Percentiles rank a stretch among this genome's conserved stretches.
phyloP scores from a whole-genome alignment of 768 basidiomycete genomes.

The Inosperma sp. region DNA sequence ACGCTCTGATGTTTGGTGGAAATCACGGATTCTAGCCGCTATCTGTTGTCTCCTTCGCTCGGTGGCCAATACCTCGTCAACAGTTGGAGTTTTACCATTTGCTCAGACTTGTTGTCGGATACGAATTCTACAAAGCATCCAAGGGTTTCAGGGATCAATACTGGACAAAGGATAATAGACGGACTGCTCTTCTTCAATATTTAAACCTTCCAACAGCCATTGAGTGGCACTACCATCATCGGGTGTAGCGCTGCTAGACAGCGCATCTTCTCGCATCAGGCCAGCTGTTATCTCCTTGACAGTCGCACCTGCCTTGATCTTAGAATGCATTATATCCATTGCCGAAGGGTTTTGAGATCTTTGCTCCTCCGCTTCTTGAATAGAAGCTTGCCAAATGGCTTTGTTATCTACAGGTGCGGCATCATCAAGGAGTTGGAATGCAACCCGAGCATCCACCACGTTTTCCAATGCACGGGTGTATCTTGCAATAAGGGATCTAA shows the following conservation, averaged over 20 bases:
- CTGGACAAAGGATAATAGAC: background rate
- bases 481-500: background rate
- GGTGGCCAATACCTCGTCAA: background rate
- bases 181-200: conserved; percentile 8
- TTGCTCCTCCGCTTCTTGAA: background rate
- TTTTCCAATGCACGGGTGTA: background rate
- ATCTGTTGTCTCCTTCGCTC: background rate
- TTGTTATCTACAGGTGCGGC: background rate
- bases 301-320: background rate
- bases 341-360: background rate
- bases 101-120: background rate
- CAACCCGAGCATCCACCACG: background rate
- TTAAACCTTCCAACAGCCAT: conserved; percentile 1
- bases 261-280: background rate
- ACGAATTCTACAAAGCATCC: background rate
- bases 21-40: background rate
- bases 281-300: background rate
- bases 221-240: background rate
- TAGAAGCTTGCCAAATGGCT: background rate
- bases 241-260: rapidly evolving
- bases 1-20: background rate
- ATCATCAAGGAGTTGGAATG: background rate
- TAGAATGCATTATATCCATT: background rate
- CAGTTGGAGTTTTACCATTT: background rate
- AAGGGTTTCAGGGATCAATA: background rate